Base-by-base conservation (phyloP, 2,329 filamentous ascomycete species). In the Rhynchosporium agropyri region DNA sequence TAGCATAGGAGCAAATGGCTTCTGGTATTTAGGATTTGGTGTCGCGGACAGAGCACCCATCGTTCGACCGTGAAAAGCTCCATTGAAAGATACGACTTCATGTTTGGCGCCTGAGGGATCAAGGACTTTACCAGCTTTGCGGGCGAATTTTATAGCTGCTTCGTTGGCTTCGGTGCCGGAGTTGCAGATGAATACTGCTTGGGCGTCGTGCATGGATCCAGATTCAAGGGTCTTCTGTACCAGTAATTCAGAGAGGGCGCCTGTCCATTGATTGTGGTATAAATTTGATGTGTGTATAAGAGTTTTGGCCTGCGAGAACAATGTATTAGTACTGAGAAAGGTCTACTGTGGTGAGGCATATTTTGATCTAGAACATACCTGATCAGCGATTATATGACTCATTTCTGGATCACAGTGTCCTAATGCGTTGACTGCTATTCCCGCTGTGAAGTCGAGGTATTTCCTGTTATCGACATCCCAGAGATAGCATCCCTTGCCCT, bases 131-230 rank as follows among this genome's bases (percentile, higher is more conserved):
- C 92, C 93, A 28, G 89, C 88, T 78, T 99, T 99, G 71, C 95
- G 86, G 26, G 94, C 90, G 73, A 99, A 98, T 77, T 99, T 99
- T 76, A 99, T 90, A 42, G 94, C 95, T 0, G 94, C 95, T 79
- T 99, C 95, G 77, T 99, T 99, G 74, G 95, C 95, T 79, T 99
- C 95, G 64, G 90, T 91, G 64, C 95, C 95, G 3, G 93, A 97
- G 79, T 99, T 99, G 81, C 92, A 97, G 68, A 99, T 84, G 74
- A 99, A 99, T 2, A 91, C 92, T 62, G 90, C 85, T 26, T 84
- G 81, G 20, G 89, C 92, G 73, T 89, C 85, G 70, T 89, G 86
- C 89, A 98, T 97, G 68, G 83, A 90, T 46, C 92, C 92, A 0
- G 89, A 88, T 71, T 89, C 86, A 60, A 84, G 77, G 0, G 95